Conservation (phyloP, 345 rosid genomes). For the Jatropha curcas region DNA sequence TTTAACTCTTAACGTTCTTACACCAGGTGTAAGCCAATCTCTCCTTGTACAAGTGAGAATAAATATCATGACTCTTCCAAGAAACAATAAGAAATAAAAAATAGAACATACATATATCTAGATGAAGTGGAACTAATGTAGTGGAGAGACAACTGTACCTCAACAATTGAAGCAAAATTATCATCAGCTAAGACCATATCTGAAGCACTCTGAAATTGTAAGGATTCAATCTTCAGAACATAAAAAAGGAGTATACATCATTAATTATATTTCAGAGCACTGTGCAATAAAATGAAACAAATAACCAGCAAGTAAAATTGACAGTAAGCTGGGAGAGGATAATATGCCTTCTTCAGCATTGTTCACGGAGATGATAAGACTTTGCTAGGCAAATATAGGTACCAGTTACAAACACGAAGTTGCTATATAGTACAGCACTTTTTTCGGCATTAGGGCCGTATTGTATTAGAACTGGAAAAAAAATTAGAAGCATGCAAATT, state of each 20-base stretch:
- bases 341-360: background rate
- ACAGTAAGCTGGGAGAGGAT: background rate
- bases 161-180: conserved; percentile 95
- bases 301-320: background rate
- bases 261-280: background rate
- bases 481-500: background rate
- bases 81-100: background rate
- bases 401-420: too few relatives aligned
- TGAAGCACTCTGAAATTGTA: conserved; percentile 82
- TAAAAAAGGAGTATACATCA: background rate
- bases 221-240: conserved; percentile 16
- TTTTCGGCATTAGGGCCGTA: background rate
- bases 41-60: background rate
- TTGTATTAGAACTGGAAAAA: background rate
- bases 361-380: background rate
- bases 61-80: background rate
- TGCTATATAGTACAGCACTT: background rate
- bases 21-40: background rate
- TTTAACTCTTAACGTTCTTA: background rate
- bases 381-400: background rate
- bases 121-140: conserved; percentile 9
- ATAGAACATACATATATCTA: conserved; percentile 3
- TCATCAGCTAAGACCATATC: conserved; percentile 99
- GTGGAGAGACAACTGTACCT: conserved; percentile 50
- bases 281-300: background rate